Base-by-base conservation (phyloP, 768 basidiomycete genomes). In the Clavulina sp. region DNA sequence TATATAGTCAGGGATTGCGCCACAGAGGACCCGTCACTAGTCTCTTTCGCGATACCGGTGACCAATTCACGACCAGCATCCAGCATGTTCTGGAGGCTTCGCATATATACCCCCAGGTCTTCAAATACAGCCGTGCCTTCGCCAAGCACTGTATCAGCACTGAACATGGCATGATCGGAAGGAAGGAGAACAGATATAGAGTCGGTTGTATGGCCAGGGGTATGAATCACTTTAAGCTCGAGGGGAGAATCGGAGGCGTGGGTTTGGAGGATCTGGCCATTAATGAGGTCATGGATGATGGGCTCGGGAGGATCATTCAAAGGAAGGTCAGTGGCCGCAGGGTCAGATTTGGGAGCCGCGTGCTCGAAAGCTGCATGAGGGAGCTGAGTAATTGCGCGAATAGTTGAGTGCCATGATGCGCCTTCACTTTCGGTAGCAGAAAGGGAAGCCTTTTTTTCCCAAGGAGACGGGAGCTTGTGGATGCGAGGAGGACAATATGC, bases 151-250 rank as follows among this genome's bases (percentile, higher is more conserved):
- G 80, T 86, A 66, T 97, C 93, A 0, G 83, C 86, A 0, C 88
- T 92, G 68, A 92, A 91, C 16, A 96, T 71, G 0, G 78, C 80
- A 24, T 68, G 66, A 59, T 92, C 86, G 41, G 73, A 72, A 0
- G 75, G 69, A 48, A 89, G 68, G 51, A 79, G 68, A 34, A 96
- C 68, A 47, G 73, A 79, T 60, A 95, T 73, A 2, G 86, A 91
- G 63, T 97, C 93, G 43, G 67, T 59, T 0, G 93, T 96, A 58
- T 96, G 93, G 0, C 93, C 93, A 0, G 93, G 93, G 0, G 86
- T 80, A 61, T 87, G 80, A 0, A 96, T 59, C 23, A 95, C 75
- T 24, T 71, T 71, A 6, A 95, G 70, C 4, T 41, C 50, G 9
- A 18, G 68, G 58, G 48, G 57, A 21, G n/a, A 40, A 13, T 13